Conservation (phyloP, 2,329 filamentous ascomycete species). For the Drechslerella coelobrocha region DNA sequence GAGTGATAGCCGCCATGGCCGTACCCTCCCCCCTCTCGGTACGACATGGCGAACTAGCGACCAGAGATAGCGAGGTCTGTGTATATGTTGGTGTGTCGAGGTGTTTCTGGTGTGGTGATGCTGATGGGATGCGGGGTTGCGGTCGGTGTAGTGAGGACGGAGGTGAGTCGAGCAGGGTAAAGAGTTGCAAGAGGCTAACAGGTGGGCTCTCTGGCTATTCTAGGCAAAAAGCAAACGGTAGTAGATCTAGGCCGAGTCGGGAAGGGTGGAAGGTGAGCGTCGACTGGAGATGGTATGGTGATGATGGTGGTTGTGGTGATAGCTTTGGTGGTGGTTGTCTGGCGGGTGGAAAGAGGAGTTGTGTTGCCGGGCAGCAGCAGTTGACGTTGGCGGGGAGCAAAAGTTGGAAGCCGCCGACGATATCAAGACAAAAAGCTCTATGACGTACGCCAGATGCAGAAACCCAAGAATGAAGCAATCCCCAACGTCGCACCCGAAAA, state of each 20-base stretch:
- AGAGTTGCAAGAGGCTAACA: not conserved
- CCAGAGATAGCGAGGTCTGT: not conserved
- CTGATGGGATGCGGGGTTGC: constrained; percentile 5
- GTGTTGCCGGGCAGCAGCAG: constrained; percentile 35
- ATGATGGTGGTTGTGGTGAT: constrained; percentile 10
- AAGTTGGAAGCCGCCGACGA: constrained; percentile 1
- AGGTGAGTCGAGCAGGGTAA: not conserved
- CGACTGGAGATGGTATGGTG: constrained; percentile 3
- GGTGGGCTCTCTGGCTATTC: not conserved
- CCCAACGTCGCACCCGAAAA: too few relatives aligned
- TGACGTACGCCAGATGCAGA: constrained; percentile 25
- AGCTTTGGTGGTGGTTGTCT: constrained; percentile 32
- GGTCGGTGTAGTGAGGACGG: not conserved
- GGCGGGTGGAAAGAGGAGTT: constrained; percentile 10
- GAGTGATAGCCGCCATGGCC: constrained; percentile 44
- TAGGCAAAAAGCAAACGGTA: not conserved
- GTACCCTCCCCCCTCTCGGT: constrained; percentile 46
- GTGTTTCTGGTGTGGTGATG: not conserved
- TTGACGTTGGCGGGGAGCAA: constrained; percentile 14
- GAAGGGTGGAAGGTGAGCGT: constrained; percentile 4
- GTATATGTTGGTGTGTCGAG: not conserved
- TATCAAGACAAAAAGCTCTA: not conserved
- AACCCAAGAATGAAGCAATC: constrained; percentile 1
- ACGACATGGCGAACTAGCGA: constrained; percentile 34
- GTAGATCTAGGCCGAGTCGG: not conserved